Base-by-base conservation (phyloP, 73 alveolate genomes). In the Paramecium caudatum region DNA sequence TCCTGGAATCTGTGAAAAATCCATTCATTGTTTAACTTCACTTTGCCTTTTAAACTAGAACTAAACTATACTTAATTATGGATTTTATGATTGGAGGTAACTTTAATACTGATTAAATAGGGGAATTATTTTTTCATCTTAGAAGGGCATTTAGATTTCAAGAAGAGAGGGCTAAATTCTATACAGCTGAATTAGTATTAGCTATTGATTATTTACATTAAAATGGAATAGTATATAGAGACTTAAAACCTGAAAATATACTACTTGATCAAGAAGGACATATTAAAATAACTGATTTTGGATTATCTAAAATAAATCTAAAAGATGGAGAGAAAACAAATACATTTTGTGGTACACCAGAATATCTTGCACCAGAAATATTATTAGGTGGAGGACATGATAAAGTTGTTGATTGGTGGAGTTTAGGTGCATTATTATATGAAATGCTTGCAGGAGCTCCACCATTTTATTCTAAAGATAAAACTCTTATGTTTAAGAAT, bases 291-390 rank as follows among this genome's bases (percentile, higher is more conserved):
- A 97, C 98, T 55, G 99, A 97, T 93, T 97, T 97, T 84, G 99
- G 99, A 1, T 94, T 97, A 8, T 96, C 99, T 30, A 95, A 94
- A 90, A 96, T 93, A 61, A 82, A 88, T 41, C 94, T 93, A 61
- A 91, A 91, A 55, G 96, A 94, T 19, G 91, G 94, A 45, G 98
- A 93, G 47, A 93, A 61, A 47, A 95, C 98, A 9, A 90, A 82
- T 46, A 91, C 98, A 17, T 96, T 94, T 70, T 96, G 99, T 83
- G 99, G 99, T 17, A 93, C 98, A 50, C 98, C 99, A 8, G 97
- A 95, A 88, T 96, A 96, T 91, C 90, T 96, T 93, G 91, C 96
- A 43, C 99, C 99, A 4, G 99, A 97, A 78, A 94, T 96, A 90
- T 85, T 96, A 19, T 45, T 82, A 47, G 95, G 97, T 19, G 85